Conservation (phyloP, 768 basidiomycete genomes). For the Naganishia friedmannii region DNA sequence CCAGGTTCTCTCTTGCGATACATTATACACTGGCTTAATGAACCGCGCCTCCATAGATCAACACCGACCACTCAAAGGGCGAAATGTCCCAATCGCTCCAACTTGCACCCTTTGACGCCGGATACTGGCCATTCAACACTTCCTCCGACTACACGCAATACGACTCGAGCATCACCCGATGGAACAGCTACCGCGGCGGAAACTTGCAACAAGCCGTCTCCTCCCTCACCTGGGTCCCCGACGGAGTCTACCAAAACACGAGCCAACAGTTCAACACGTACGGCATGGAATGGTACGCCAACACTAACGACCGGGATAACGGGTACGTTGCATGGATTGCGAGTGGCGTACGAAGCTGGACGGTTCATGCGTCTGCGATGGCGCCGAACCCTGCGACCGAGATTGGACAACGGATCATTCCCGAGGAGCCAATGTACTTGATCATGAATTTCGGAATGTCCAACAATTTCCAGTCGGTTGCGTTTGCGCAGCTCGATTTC, state of each 20-base stretch:
- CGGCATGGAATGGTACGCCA: slow-evolving; percentile 65
- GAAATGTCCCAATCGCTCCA: slow-evolving; percentile 80
- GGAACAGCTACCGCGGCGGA: slow-evolving; percentile 54
- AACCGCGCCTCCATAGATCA: not conserved
- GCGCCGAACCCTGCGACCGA: slow-evolving; percentile 63
- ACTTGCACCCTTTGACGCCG: slow-evolving; percentile 66
- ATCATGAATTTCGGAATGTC: slow-evolving; percentile 63
- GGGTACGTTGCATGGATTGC: slow-evolving; percentile 84
- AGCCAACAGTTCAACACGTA: slow-evolving; percentile 41
- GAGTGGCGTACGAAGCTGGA: slow-evolving; percentile 67
- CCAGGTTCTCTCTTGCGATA: not conserved
- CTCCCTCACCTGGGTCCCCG: slow-evolving; percentile 47
- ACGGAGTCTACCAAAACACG: slow-evolving; percentile 62
- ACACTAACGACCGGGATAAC: slow-evolving; percentile 57
- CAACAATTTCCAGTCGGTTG: slow-evolving; percentile 46
- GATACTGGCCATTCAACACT: slow-evolving; percentile 58
- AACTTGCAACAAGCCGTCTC: slow-evolving; percentile 48
- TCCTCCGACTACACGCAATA: slow-evolving; percentile 41
- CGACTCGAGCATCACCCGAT: slow-evolving; percentile 47
- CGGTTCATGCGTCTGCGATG: slow-evolving; percentile 48
- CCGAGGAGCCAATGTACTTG: slow-evolving; percentile 87
- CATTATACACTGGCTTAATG: not conserved
- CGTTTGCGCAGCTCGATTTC: slow-evolving; percentile 35
- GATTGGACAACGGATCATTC: slow-evolving; percentile 65
- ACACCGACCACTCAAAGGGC: slow-evolving; percentile 44